phyloP scores from a whole-genome alignment of 1,139 yeast species.

The Sugiyamaella sp. region DNA sequence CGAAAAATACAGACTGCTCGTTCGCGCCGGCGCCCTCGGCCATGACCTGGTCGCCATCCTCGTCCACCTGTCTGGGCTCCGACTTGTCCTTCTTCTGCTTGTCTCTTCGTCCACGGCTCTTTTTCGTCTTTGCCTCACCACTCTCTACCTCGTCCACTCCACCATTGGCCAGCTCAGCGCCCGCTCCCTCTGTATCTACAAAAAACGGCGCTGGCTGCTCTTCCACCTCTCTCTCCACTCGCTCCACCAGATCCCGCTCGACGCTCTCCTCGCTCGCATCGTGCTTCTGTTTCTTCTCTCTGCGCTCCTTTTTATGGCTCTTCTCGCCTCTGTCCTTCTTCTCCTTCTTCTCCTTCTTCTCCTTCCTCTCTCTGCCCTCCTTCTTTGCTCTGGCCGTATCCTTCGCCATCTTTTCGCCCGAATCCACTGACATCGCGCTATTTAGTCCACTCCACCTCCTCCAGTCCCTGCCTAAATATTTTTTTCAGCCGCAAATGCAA shows the following conservation, averaged over 20 bases:
- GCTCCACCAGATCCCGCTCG: not conserved
- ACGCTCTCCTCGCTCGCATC: not conserved
- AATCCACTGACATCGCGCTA: not conserved
- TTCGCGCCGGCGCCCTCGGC: not conserved
- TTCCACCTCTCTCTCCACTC: not conserved
- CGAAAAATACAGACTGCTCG: conserved; percentile 57
- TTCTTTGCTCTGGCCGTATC: not conserved
- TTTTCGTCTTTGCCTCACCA: not conserved
- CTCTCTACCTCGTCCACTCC: not conserved
- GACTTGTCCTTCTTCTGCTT: conserved; percentile 18
- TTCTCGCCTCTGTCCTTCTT: not conserved
- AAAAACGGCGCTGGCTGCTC: not conserved
- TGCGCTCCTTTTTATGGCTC: not conserved
- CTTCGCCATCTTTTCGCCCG: not conserved
- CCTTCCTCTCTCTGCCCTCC: not conserved
- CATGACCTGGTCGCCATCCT: conserved; percentile 15
- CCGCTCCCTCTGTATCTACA: conserved; percentile 2
- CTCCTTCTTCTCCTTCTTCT: not conserved
- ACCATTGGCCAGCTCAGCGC: not conserved
- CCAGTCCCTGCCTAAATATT: not conserved
- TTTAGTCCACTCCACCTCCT: not conserved
- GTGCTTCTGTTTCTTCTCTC: not conserved
- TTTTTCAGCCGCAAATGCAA: not conserved
- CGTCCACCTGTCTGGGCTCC: conserved; percentile 16
- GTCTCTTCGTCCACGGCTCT: conserved; percentile 10